Evolutionary conservation across 768 basidiomycete species (phyloP), one percentile per base, ranked within the genome.

Genomic region (Amanita inopinata): DNA sequence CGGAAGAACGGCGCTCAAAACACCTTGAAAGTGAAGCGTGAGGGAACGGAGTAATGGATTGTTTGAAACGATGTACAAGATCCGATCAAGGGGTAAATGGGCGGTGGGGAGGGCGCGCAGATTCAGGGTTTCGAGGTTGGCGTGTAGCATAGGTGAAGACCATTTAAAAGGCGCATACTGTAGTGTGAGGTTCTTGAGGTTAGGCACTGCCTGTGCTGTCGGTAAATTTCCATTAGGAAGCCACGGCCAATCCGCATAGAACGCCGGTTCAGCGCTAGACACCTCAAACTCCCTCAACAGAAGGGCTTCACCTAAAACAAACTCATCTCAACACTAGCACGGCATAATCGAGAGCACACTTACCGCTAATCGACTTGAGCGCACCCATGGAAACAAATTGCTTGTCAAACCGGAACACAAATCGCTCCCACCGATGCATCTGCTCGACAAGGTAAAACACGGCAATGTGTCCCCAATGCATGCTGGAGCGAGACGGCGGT

Each of bases 371-470:
- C 12, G 78, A 74, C 56, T 82, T 82, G 49, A 89, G 68, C 5
- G 86, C 83, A 45, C 67, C 65, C 62, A 86, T 73, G 3, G 83
- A 84, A 12, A 76, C 61, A 58, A 87, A 87, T 24, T 80, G 79
- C 56, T 76, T 80, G 53, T 86, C 83, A 50, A 84, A 88, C 31
- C 80, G 66, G 53, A 89, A 87, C 8, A 87, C 71, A 51, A 89
- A 89, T 17, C 84, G 69, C 54, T 83, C 71, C 85, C 85, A 89
- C 20, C 85, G 73, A 49, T 77, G 76, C 77, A 87, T 87, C 56
- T 86, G 81, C 50, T 83, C 76, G 2, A 80, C 77, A 15, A 89
- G 60, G 55, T 88, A 89, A 56, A 71, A 86, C 33, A 88, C 76
- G 0, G 80, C 81, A 23, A 89, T 81, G 49, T 85, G 77, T 0